A percentile compares a stretch with the other conserved stretches of the same genome.
phyloP scores from a whole-genome alignment of 495 filamentous ascomycete species.

The Astrocystis sublimbata region DNA sequence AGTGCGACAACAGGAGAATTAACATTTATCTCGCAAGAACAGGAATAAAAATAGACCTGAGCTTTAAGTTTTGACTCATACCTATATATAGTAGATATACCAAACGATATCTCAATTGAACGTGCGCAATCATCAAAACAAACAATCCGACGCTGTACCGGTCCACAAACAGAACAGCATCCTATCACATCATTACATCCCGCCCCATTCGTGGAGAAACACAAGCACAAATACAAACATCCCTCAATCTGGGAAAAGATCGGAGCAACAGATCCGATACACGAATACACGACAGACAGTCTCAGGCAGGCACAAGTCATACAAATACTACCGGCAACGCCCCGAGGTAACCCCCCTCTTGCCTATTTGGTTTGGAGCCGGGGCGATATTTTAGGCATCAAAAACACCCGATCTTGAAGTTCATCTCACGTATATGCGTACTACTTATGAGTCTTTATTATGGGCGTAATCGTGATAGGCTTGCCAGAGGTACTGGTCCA shows the following conservation, averaged over 20 bases:
- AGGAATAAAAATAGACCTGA: too few relatives aligned
- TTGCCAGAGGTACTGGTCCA: too few relatives aligned
- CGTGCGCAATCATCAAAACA: background rate
- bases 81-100: background rate
- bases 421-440: too few relatives aligned
- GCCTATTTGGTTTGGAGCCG: background rate
- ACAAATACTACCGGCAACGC: background rate
- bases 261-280: background rate
- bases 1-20: background rate
- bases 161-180: too few relatives aligned
- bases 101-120: background rate
- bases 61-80: too few relatives aligned
- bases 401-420: too few relatives aligned
- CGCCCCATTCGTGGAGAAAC: slow-evolving; percentile 21
- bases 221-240: too few relatives aligned
- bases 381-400: too few relatives aligned
- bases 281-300: too few relatives aligned
- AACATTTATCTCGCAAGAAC: background rate
- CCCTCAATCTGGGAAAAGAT: background rate
- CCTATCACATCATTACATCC: background rate
- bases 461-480: too few relatives aligned
- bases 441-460: too few relatives aligned
- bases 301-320: background rate
- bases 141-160: background rate
- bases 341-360: background rate